phyloP scores from a whole-genome alignment of 2,329 filamentous ascomycete species.

The Orbilia ellipsospora region DNA sequence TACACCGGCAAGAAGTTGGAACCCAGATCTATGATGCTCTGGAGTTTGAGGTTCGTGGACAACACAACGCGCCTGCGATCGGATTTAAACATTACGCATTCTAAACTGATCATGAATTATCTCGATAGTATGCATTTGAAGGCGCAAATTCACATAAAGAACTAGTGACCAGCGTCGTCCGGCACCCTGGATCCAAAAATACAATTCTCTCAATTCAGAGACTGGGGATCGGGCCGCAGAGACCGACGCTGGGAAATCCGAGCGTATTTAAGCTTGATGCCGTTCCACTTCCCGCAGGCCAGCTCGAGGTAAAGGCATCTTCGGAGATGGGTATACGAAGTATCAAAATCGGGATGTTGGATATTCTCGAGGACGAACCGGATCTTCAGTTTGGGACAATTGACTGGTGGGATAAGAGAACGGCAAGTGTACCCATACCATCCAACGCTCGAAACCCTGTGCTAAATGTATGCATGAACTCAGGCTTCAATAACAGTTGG shows the following conservation, averaged over 20 bases:
- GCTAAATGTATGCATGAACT: background rate
- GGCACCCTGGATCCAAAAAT: slow-evolving; percentile 15
- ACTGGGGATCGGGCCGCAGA: slow-evolving; percentile 23
- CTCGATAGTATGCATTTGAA: slow-evolving; percentile 37
- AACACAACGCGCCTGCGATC: background rate
- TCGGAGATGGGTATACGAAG: slow-evolving; percentile 36
- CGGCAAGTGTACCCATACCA: background rate
- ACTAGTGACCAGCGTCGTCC: slow-evolving; percentile 33
- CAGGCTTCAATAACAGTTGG: background rate
- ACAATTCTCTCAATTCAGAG: slow-evolving; percentile 36
- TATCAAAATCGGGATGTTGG: slow-evolving; percentile 45
- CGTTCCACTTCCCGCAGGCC: slow-evolving; percentile 27
- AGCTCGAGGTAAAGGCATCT: slow-evolving; percentile 23
- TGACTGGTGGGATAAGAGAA: slow-evolving; percentile 24
- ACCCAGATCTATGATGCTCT: slow-evolving; percentile 25
- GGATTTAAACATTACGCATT: background rate
- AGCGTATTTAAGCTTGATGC: slow-evolving; percentile 28
- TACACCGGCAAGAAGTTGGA: slow-evolving; percentile 18
- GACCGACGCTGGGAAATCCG: background rate
- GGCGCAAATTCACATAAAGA: slow-evolving; percentile 23
- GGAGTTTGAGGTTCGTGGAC: slow-evolving; percentile 44
- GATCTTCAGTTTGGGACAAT: slow-evolving; percentile 44
- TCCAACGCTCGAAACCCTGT: background rate
- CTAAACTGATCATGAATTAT: background rate
- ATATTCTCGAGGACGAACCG: slow-evolving; percentile 39